Conservation (phyloP, 768 basidiomycete species). For the Phanerodontia chrysosporium region DNA sequence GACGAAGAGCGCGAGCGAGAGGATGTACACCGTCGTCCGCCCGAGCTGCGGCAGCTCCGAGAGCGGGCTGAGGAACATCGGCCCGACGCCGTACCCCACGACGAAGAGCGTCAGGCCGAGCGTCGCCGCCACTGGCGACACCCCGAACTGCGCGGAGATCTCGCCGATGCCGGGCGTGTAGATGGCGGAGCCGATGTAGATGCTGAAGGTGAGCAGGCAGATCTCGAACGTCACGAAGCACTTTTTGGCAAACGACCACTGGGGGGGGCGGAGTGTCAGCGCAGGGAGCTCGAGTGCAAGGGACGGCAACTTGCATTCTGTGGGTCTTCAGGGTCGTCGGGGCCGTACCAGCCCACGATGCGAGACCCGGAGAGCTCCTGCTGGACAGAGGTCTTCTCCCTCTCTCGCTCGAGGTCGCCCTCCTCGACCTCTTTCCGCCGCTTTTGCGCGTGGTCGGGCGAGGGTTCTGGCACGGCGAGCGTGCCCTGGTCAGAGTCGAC, state of each 20-base stretch:
- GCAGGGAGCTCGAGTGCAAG: no score
- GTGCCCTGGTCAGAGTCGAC: neutral
- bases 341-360: slow-evolving; percentile 26
- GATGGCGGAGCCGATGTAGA: slow-evolving; percentile 33
- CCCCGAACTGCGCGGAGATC: slow-evolving; percentile 24
- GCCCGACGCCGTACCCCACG: slow-evolving; percentile 20
- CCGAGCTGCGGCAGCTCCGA: slow-evolving; percentile 31
- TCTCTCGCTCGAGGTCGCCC: neutral
- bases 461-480: neutral
- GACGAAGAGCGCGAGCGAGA: slow-evolving; percentile 29
- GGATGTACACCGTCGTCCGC: slow-evolving; percentile 30
- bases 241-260: slow-evolving; percentile 29
- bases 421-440: neutral
- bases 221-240: slow-evolving; percentile 29
- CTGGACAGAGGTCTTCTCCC: neutral
- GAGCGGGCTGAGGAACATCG: slow-evolving; percentile 22
- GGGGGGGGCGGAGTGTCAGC: neutral
- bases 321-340: slow-evolving; percentile 26
- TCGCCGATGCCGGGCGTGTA: slow-evolving; percentile 28
- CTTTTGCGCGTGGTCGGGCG: neutral
- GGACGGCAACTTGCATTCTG: slow-evolving; percentile 11
- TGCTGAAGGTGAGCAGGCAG: slow-evolving; percentile 30
- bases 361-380: neutral
- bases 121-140: slow-evolving; percentile 26
- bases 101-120: slow-evolving; percentile 29